Conservation (phyloP, 2,329 filamentous ascomycete genomes). For the Stagonosporopsis rhizophila region DNA sequence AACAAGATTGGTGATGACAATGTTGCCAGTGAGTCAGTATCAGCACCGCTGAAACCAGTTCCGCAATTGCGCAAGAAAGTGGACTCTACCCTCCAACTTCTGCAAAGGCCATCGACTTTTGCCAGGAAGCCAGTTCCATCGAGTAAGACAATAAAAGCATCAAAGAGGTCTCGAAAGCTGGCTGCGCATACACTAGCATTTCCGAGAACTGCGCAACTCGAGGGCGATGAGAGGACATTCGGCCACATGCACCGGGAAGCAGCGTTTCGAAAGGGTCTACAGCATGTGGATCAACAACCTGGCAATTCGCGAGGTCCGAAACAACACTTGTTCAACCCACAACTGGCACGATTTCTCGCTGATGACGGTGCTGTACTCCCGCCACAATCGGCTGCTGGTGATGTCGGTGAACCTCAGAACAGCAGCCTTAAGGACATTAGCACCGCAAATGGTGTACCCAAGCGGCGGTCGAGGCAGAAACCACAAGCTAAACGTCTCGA, state of each 20-base stretch:
- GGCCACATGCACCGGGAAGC: constrained; percentile 43
- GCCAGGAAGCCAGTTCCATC: constrained; percentile 6
- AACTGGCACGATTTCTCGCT: constrained; percentile 44
- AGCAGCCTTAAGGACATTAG: not conserved
- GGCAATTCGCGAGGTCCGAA: constrained; percentile 12
- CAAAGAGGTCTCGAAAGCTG: not conserved
- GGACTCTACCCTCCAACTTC: constrained; percentile 18
- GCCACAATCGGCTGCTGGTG: constrained; percentile 25
- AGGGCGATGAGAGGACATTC: constrained; percentile 51
- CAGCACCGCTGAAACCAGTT: not conserved
- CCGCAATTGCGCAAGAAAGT: constrained; percentile 3
- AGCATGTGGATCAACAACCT: constrained; percentile 39
- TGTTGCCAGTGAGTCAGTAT: not conserved
- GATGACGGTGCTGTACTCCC: constrained; percentile 36
- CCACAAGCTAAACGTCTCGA: constrained; percentile 56
- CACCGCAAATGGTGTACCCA: not conserved
- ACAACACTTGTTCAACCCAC: constrained; percentile 34
- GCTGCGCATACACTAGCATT: constrained; percentile 13
- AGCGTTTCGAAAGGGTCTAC: constrained; percentile 48
- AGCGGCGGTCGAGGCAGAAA: constrained; percentile 46
- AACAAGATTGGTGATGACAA: not conserved
- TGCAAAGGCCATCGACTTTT: constrained; percentile 14
- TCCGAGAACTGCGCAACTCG: constrained; percentile 52
- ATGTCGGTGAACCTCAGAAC: constrained; percentile 22
- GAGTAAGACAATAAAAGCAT: not conserved